Evolutionary conservation across 768 basidiomycete genomes (phyloP).

Genomic region (Auricularia cornea): DNA sequence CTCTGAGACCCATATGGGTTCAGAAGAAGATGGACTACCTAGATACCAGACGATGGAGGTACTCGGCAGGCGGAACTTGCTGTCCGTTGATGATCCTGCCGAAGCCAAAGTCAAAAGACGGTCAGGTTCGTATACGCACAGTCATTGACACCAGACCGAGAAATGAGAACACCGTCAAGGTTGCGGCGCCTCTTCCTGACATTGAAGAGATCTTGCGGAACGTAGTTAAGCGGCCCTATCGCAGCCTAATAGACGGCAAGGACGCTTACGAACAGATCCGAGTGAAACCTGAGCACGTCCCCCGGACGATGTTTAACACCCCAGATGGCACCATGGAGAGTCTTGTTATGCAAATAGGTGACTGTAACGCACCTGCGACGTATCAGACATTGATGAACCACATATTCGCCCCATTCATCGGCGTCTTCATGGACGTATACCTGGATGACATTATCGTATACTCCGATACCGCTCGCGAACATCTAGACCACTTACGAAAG

Average conservation of each 20-base stretch:
- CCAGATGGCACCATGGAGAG: slow-evolving; percentile 10
- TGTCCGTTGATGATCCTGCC: slow-evolving; percentile 2
- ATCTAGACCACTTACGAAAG: slow-evolving; percentile 7
- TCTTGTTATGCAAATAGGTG: slow-evolving; percentile 12
- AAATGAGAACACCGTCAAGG: slow-evolving; percentile 2
- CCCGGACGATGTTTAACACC: slow-evolving; percentile 8
- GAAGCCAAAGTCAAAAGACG: slow-evolving; percentile 1
- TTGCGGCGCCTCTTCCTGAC: slow-evolving; percentile 4
- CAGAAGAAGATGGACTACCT: slow-evolving; percentile 1
- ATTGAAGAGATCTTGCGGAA: slow-evolving; percentile 1
- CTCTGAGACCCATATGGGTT: background rate
- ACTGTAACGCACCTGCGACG: slow-evolving; percentile 11
- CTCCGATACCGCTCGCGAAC: slow-evolving; percentile 7
- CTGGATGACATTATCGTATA: slow-evolving; percentile 12
- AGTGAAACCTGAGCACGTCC: slow-evolving; percentile 1
- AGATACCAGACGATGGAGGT: slow-evolving; percentile 2
- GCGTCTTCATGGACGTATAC: slow-evolving; percentile 11
- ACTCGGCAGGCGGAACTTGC: background rate
- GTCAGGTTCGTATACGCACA: background rate
- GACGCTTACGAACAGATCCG: slow-evolving; percentile 12
- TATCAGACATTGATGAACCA: slow-evolving; percentile 9
- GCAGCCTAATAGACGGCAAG: slow-evolving; percentile 10
- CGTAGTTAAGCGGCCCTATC: background rate
- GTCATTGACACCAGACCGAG: background rate
- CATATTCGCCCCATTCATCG: slow-evolving; percentile 7